phyloP scores from a whole-genome alignment of 495 filamentous ascomycete species.

The Penicillium pancosmium region DNA sequence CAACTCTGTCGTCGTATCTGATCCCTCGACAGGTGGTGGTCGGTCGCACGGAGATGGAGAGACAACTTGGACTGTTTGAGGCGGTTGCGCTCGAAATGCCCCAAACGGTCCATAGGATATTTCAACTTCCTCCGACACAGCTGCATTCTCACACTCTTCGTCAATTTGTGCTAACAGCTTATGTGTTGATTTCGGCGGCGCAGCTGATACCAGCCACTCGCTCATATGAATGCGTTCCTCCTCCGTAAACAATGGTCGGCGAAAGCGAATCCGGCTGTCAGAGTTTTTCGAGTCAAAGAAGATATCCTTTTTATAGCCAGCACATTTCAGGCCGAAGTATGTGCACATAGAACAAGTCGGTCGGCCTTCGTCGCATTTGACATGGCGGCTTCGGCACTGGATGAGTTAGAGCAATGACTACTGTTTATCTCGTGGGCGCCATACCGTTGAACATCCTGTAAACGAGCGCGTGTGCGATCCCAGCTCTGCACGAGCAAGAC shows the following conservation, averaged over 20 bases:
- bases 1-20: constrained; percentile 2
- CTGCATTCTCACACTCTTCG: constrained; percentile 15
- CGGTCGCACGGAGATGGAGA: background rate
- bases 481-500: constrained; percentile 6
- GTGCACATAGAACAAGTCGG: constrained; percentile 30
- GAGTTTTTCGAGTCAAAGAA: constrained; percentile 25
- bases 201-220: constrained; percentile 22
- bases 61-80: background rate
- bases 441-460: constrained; percentile 23
- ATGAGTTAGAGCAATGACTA: background rate
- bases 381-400: constrained; percentile 30
- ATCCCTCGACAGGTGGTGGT: background rate
- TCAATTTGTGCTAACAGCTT: constrained; percentile 17
- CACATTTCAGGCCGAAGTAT: constrained; percentile 16
- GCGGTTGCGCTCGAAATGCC: constrained; percentile 16
- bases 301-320: constrained; percentile 29
- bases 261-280: constrained; percentile 25
- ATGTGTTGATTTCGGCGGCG: constrained; percentile 17
- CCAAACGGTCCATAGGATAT: constrained; percentile 22
- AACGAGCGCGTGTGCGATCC: constrained; percentile 18
- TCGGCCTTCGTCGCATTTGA: constrained; percentile 32
- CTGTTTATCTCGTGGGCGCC: background rate
- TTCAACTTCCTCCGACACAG: constrained; percentile 1
- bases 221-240: constrained; percentile 28
- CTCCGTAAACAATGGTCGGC: constrained; percentile 29